Conservation (phyloP, 805 yeast species). For the Babjeviella inositovora region DNA sequence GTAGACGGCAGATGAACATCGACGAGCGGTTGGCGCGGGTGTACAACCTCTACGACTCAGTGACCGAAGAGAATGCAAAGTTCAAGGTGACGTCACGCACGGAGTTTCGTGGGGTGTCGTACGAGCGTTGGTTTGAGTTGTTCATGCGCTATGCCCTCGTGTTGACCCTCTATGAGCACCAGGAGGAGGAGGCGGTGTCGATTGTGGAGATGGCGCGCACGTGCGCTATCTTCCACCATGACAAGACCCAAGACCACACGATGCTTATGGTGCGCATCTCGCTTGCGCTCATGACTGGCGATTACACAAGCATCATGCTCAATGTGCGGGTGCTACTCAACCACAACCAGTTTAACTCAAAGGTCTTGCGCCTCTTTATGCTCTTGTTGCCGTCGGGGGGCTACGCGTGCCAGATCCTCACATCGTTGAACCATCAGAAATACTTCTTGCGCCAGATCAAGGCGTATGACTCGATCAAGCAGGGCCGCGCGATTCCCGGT, state of each 20-base stretch:
- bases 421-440: constrained; percentile 77
- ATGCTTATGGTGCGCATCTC: constrained; percentile 11
- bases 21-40: constrained; percentile 63
- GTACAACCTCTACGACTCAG: constrained; percentile 37
- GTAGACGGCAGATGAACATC: constrained; percentile 44
- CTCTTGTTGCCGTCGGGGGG: constrained; percentile 51
- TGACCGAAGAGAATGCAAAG: constrained; percentile 3
- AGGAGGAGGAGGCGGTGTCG: constrained; percentile 45
- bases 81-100: constrained; percentile 28
- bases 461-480: constrained; percentile 63
- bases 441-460: constrained; percentile 80
- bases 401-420: constrained; percentile 39
- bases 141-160: constrained; percentile 68
- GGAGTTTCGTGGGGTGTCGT: constrained; percentile 59
- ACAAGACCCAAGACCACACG: constrained; percentile 38
- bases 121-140: constrained; percentile 73
- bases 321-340: constrained; percentile 49
- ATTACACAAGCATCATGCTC: constrained; percentile 35
- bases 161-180: constrained; percentile 43
- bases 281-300: constrained; percentile 21
- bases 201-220: constrained; percentile 61
- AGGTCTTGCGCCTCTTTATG: constrained; percentile 47
- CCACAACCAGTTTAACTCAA: constrained; percentile 62
- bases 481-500: constrained; percentile 43
- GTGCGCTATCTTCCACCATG: constrained; percentile 64